A percentile compares a stretch with the other conserved stretches of the same genome.
Evolutionary conservation across 2,329 filamentous ascomycete species (phyloP).

Genomic region (Diaporthe aspalathi): DNA sequence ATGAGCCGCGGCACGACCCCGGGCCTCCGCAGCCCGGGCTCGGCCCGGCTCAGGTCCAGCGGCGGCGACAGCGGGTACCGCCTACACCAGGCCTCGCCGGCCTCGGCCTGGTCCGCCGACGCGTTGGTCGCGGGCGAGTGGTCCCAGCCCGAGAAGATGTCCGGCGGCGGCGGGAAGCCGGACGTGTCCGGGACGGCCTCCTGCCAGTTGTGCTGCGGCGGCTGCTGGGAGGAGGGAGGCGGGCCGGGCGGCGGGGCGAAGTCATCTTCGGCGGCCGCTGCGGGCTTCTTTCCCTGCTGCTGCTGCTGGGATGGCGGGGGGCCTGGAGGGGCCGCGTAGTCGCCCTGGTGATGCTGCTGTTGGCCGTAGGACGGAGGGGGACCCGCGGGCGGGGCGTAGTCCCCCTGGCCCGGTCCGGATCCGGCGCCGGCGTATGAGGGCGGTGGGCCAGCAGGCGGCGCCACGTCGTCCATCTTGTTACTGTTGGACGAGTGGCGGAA

Average conservation of each 20-base stretch:
- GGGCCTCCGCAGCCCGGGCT: conserved; percentile 45
- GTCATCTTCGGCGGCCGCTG: background rate
- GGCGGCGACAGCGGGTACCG: conserved; percentile 69
- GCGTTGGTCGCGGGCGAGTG: conserved; percentile 77
- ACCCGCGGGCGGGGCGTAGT: conserved; percentile 38
- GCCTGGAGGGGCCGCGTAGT: conserved; percentile 38
- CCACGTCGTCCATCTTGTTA: conserved; percentile 36
- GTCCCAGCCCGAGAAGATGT: conserved; percentile 72
- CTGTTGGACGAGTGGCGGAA: conserved; percentile 37
- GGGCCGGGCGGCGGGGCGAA: conserved; percentile 50
- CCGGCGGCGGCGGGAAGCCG: conserved; percentile 78
- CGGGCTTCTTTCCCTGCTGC: background rate
- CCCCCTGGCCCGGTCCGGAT: background rate
- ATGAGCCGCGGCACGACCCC: conserved; percentile 60
- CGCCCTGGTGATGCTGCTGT: background rate
- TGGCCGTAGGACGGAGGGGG: conserved; percentile 35
- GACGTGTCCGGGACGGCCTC: conserved; percentile 77
- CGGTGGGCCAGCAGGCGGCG: conserved; percentile 44
- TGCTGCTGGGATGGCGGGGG: conserved; percentile 38
- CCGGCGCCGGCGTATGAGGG: conserved; percentile 48
- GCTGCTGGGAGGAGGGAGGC: conserved; percentile 46
- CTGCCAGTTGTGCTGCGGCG: conserved; percentile 74
- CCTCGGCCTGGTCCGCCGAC: conserved; percentile 69
- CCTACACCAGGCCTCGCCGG: conserved; percentile 74
- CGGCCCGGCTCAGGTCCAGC: conserved; percentile 56